A percentile compares a stretch with the other conserved stretches of the same genome.
These are phyloP conservation scores for Bjerkandera adusta DNA, from an alignment of 1,284 basidiomycete species.

Conservation along the genomic window DNA sequence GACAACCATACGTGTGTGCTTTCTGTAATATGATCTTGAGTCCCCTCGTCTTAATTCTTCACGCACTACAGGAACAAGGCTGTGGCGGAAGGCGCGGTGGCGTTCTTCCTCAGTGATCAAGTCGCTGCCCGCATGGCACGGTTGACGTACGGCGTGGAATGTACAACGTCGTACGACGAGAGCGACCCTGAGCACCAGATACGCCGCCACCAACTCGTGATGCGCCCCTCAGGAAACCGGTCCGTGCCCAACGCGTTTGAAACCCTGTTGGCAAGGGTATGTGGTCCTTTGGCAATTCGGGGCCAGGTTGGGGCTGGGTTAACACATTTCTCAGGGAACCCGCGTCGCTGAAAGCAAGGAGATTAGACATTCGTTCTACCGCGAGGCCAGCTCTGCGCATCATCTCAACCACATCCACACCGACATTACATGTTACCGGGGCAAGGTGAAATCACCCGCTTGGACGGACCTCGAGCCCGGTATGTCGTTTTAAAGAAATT, in stretches of 20 bases:
- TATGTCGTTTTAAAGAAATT: slow-evolving; percentile 13
- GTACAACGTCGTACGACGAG: slow-evolving; percentile 26
- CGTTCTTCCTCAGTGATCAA: slow-evolving; percentile 36
- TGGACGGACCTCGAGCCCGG: slow-evolving; percentile 48
- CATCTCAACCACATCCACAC: slow-evolving; percentile 26
- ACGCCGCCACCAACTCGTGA: slow-evolving; percentile 24
- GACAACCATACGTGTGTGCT: slow-evolving; percentile 42
- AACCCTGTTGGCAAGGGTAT: slow-evolving; percentile 32
- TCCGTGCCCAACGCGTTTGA: slow-evolving; percentile 33
- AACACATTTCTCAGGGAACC: slow-evolving; percentile 28
- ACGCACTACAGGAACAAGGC: slow-evolving; percentile 27
- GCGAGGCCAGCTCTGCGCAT: slow-evolving; percentile 27
- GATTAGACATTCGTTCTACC: slow-evolving; percentile 37
- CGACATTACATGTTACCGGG: slow-evolving; percentile 42
- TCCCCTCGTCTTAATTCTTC: no score
- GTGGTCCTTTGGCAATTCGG: not conserved
- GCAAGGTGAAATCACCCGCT: slow-evolving; percentile 31
- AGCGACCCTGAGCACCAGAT: slow-evolving; percentile 30
- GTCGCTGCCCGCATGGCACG: slow-evolving; percentile 33
- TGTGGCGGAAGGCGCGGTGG: slow-evolving; percentile 36
- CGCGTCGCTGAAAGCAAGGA: slow-evolving; percentile 35
- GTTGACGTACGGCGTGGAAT: slow-evolving; percentile 33
- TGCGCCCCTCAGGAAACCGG: slow-evolving; percentile 30
- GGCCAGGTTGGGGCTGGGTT: not conserved
- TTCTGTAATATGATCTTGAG: not conserved